Percentiles rank a stretch among this genome's conserved stretches.
phyloP scores from a whole-genome alignment of 352 stramenopile genomes.

The Phytophthora foliorum region DNA sequence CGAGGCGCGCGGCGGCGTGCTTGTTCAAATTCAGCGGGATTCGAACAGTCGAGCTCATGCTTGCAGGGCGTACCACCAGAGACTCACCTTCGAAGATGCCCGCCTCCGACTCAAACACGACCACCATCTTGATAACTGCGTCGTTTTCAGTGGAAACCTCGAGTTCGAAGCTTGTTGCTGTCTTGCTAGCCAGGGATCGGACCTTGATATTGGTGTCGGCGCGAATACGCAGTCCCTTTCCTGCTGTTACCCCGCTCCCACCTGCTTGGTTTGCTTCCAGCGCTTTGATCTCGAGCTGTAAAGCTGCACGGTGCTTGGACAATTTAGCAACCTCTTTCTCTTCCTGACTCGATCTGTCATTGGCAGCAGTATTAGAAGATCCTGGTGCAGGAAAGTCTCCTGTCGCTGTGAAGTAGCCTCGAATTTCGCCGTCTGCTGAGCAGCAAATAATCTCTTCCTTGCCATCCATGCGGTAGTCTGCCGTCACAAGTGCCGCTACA shows the following conservation, averaged over 20 bases:
- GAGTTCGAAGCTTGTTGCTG: slow-evolving; percentile 77
- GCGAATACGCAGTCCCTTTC: slow-evolving; percentile 64
- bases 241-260: slow-evolving; percentile 15
- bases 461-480: slow-evolving; percentile 92
- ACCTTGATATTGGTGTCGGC: slow-evolving; percentile 73
- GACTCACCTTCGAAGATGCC: slow-evolving; percentile 91
- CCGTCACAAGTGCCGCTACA: slow-evolving; percentile 75
- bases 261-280: slow-evolving; percentile 61
- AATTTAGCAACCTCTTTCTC: slow-evolving; percentile 85
- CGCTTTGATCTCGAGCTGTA: slow-evolving; percentile 83
- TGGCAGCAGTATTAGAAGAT: slow-evolving; percentile 23
- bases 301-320: slow-evolving; percentile 80
- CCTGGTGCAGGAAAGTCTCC: slow-evolving; percentile 49
- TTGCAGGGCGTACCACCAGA: slow-evolving; percentile 66
- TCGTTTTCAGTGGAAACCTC: slow-evolving; percentile 87
- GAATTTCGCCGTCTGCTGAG: slow-evolving; percentile 80
- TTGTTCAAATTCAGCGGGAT: slow-evolving; percentile 76
- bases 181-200: slow-evolving; percentile 59
- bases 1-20: slow-evolving; percentile 67
- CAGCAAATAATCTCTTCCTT: slow-evolving; percentile 92
- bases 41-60: slow-evolving; percentile 51
- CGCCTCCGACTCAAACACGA: slow-evolving; percentile 88
- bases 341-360: slow-evolving; percentile 60
- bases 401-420: slow-evolving; percentile 65
- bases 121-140: slow-evolving; percentile 89